phyloP scores from a whole-genome alignment of 257 asterid species.

The Mitragyna speciosa region DNA sequence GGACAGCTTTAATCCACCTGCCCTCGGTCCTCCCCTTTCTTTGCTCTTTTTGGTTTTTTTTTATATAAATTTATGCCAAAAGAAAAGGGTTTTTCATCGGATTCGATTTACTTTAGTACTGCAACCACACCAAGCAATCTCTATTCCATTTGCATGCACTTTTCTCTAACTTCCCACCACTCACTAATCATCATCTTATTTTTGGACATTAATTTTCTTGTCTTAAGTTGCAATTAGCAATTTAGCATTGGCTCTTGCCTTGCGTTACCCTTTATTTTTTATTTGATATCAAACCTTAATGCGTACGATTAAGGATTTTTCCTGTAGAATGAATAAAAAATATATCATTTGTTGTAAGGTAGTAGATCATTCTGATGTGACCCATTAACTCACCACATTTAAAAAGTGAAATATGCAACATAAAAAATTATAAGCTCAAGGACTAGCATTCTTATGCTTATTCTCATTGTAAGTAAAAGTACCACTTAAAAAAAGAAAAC shows the following conservation, averaged over 20 bases:
- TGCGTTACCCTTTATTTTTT: not conserved
- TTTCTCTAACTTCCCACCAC: slow-evolving; percentile 7
- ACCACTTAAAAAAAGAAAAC: too few relatives aligned
- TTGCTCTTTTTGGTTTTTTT: not conserved
- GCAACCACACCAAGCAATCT: slow-evolving; percentile 14
- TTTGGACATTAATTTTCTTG: slow-evolving; percentile 12
- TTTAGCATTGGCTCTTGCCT: slow-evolving; percentile 6
- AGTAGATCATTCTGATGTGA: not conserved
- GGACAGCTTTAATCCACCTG: slow-evolving; percentile 38
- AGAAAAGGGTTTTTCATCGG: slow-evolving; percentile 22
- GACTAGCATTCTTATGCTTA: not conserved
- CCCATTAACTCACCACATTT: not conserved
- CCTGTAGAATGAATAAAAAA: not conserved
- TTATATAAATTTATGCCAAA: not conserved
- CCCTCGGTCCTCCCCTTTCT: not conserved
- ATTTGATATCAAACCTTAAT: slow-evolving; percentile 8
- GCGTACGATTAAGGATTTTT: not conserved
- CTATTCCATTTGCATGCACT: slow-evolving; percentile 6
- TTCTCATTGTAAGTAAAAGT: not conserved
- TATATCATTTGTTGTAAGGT: too few relatives aligned
- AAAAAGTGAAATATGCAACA: not conserved
- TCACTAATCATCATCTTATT: slow-evolving; percentile 16
- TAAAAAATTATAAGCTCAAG: not conserved
- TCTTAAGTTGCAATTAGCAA: slow-evolving; percentile 15
- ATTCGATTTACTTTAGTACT: slow-evolving; percentile 32